Percentiles rank a stretch among this genome's conserved stretches.
These are phyloP conservation scores for Furcasterigmium furcatum DNA, from an alignment of 2,329 filamentous ascomycete species.

Conservation along the genomic window DNA sequence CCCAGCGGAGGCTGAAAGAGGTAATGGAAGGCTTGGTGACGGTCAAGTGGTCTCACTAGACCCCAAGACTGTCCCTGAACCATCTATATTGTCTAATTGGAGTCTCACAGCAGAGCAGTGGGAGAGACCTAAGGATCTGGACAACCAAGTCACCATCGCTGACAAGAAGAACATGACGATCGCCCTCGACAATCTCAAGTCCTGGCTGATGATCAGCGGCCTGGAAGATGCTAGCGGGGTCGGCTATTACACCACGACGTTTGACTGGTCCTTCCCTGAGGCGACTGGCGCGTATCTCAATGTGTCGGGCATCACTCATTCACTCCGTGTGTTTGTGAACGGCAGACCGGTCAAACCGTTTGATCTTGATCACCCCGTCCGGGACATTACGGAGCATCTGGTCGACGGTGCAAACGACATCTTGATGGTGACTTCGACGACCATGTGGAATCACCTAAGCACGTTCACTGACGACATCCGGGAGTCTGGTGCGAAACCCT, in stretches of 20 bases:
- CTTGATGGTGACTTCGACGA: constrained; percentile 2
- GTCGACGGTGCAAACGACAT: constrained; percentile 4
- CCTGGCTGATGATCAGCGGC: constrained; percentile 3
- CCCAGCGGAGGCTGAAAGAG: neutral
- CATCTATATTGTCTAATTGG: constrained; percentile 5
- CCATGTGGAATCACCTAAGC: constrained; percentile 10
- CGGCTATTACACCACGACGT: constrained; percentile 7
- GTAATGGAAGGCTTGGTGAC: too few relatives aligned
- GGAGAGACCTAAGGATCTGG: constrained; percentile 5
- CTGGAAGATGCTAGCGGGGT: constrained; percentile 5
- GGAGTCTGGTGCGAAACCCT: too few relatives aligned
- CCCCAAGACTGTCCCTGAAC: neutral
- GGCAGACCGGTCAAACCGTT: neutral
- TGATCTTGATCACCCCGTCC: neutral
- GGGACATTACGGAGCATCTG: constrained; percentile 3
- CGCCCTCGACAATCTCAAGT: constrained; percentile 1
- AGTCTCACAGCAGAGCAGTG: constrained; percentile 3
- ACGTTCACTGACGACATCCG: too few relatives aligned
- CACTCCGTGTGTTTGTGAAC: constrained; percentile 1
- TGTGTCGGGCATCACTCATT: constrained; percentile 1
- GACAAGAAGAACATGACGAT: constrained; percentile 6
- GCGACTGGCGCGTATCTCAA: constrained; percentile 5
- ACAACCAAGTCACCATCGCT: constrained; percentile 1
- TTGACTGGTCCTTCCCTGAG: constrained; percentile 1
- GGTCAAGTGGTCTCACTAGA: too few relatives aligned